phyloP scores from a whole-genome alignment of 257 asterid species.

The Gardenia jasminoides region DNA sequence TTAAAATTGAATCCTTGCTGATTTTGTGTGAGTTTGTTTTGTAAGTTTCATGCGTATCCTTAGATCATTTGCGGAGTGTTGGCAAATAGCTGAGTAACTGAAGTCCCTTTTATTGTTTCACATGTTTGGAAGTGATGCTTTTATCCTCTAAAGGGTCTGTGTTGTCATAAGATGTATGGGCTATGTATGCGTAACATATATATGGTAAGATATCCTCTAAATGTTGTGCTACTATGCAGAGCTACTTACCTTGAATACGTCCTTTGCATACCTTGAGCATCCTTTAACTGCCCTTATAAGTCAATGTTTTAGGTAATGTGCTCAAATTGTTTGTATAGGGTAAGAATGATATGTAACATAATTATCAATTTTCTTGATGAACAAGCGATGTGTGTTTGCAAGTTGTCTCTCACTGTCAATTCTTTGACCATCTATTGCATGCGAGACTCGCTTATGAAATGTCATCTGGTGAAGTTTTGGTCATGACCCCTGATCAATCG shows the following conservation, averaged over 20 bases:
- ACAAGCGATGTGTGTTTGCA: neutral
- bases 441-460: neutral
- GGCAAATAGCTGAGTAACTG: conserved; percentile 6
- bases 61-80: neutral
- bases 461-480: too few relatives aligned
- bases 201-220: neutral
- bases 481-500: neutral
- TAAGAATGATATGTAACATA: neutral
- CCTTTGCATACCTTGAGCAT: neutral
- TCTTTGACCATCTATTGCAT: neutral
- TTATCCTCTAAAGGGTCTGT: neutral
- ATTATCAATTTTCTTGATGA: neutral
- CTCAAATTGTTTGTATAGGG: neutral
- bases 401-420: neutral
- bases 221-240: conserved; percentile 1
- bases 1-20: neutral
- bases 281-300: neutral
- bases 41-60: neutral
- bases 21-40: neutral
- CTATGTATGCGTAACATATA: neutral
- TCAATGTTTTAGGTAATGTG: neutral
- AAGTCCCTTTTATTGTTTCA: neutral
- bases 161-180: neutral
- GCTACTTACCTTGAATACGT: too few relatives aligned
- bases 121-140: neutral